Conservation (phyloP, 768 basidiomycete species). For the Termitomyces sp. region DNA sequence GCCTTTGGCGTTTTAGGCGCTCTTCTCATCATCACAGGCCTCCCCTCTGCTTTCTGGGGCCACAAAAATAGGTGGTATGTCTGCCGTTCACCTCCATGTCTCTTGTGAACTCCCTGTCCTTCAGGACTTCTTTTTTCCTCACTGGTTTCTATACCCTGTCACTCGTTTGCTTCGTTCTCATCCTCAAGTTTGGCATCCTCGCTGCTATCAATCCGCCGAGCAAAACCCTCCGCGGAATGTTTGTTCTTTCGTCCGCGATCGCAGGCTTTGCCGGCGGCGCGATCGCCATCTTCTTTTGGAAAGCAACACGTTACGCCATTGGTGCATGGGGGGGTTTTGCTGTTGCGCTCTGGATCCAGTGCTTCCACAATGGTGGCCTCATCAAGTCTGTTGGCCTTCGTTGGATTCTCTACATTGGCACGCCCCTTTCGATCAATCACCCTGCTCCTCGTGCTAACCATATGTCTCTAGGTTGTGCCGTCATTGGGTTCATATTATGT, state of each 20-base stretch:
- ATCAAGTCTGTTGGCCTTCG: constrained; percentile 72
- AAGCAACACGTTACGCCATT: constrained; percentile 77
- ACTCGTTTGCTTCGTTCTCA: constrained; percentile 81
- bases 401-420: constrained; percentile 89
- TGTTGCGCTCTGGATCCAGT: constrained; percentile 83
- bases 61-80: constrained; percentile 93
- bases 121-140: constrained; percentile 89
- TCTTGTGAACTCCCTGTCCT: constrained; percentile 11
- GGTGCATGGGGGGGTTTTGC: constrained; percentile 87
- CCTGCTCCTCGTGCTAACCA: constrained; percentile 13
- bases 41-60: constrained; percentile 87
- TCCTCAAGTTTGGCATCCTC: constrained; percentile 83
- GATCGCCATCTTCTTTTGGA: constrained; percentile 90
- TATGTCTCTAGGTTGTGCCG: constrained; percentile 51
- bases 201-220: constrained; percentile 79
- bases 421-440: constrained; percentile 13
- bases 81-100: constrained; percentile 9
- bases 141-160: constrained; percentile 88
- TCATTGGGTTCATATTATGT: constrained; percentile 76
- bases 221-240: constrained; percentile 79
- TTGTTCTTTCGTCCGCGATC: constrained; percentile 76
- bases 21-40: constrained; percentile 82
- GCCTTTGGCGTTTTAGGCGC: constrained; percentile 88
- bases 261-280: constrained; percentile 83
- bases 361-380: constrained; percentile 76